Percentiles rank a stretch among this genome's conserved stretches.
These are phyloP conservation scores for Hondaea fermentalgiana DNA, from an alignment of 108 stramenopile genomes.

Conservation along the genomic window DNA sequence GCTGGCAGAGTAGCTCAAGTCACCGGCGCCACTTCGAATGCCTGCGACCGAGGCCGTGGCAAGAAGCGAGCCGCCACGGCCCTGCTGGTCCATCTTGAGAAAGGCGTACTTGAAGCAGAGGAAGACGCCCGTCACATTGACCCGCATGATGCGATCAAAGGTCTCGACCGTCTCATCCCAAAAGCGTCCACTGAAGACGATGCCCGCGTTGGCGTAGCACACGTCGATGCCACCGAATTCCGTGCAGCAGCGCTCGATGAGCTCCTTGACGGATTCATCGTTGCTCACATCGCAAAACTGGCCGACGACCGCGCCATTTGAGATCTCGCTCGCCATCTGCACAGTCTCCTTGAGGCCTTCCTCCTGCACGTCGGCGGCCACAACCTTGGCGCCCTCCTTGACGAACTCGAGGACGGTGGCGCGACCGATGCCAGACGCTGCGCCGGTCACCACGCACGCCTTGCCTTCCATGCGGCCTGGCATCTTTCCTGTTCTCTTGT, in stretches of 20 bases:
- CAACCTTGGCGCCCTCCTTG: neutral
- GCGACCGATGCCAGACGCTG: neutral
- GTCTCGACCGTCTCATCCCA: neutral
- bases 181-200: neutral
- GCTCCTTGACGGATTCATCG: neutral
- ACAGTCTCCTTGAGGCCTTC: slow-evolving; percentile 11
- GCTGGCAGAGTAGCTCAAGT: neutral
- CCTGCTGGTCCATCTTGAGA: neutral
- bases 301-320: neutral
- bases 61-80: neutral
- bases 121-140: neutral
- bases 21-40: slow-evolving; percentile 6
- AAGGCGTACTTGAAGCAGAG: slow-evolving; percentile 7
- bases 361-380: neutral
- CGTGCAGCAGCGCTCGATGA: slow-evolving; percentile 16
- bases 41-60: neutral
- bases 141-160: neutral
- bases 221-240: slow-evolving; percentile 8
- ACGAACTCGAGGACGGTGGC: neutral
- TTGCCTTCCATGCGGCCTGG: neutral
- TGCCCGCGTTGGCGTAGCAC: slow-evolving; percentile 7
- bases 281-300: neutral
- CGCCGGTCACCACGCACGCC: neutral
- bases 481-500: neutral
- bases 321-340: neutral